phyloP scores from a whole-genome alignment of 2,329 filamentous ascomycete genomes.

The Claviceps cyperi region DNA sequence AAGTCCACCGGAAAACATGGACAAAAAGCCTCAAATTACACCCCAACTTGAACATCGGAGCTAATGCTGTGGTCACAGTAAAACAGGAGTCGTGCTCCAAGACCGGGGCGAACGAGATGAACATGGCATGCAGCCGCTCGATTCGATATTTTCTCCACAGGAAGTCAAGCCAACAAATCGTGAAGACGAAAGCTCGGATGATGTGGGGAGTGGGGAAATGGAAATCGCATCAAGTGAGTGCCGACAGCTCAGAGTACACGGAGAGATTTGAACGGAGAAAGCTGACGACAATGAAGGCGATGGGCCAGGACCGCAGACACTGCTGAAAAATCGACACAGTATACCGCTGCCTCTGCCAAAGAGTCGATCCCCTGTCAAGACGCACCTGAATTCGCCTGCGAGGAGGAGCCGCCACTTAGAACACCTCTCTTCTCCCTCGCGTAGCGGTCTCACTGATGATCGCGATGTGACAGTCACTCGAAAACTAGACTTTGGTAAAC shows the following conservation, averaged over 20 bases:
- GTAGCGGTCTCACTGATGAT: slow-evolving; percentile 21
- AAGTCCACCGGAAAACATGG: background rate
- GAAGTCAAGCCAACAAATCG: slow-evolving; percentile 30
- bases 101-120: slow-evolving; percentile 75
- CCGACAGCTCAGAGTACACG: background rate
- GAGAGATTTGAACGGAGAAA: background rate
- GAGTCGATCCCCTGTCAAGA: slow-evolving; percentile 48
- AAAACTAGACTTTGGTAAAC: slow-evolving; percentile 35
- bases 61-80: slow-evolving; percentile 35
- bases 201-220: slow-evolving; percentile 33
- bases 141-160: slow-evolving; percentile 80
- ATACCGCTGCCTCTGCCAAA: slow-evolving; percentile 33
- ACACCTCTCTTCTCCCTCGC: slow-evolving; percentile 34
- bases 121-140: slow-evolving; percentile 79
- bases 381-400: slow-evolving; percentile 44
- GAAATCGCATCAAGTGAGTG: slow-evolving; percentile 35
- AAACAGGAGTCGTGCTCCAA: slow-evolving; percentile 73
- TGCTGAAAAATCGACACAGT: slow-evolving; percentile 36
- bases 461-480: slow-evolving; percentile 32
- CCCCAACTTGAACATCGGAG: too few species aligned
- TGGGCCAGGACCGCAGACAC: slow-evolving; percentile 38
- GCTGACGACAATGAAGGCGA: slow-evolving; percentile 23
- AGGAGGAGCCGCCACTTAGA: slow-evolving; percentile 44
- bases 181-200: slow-evolving; percentile 13
- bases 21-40: too few species aligned